phyloP scores from a whole-genome alignment of 495 filamentous ascomycete genomes.

The Aspergillus conjunctus region DNA sequence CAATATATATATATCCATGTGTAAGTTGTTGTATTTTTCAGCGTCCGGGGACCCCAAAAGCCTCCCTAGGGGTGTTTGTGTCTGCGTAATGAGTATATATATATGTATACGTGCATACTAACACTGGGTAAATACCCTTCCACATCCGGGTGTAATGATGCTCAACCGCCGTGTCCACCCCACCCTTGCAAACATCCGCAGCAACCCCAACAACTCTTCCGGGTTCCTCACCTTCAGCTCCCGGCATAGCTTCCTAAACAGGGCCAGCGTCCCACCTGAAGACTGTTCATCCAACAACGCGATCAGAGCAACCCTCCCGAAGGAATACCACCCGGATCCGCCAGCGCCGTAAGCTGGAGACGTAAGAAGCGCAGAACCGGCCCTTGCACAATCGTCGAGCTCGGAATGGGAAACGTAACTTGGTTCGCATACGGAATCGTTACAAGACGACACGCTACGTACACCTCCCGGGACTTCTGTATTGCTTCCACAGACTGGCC shows the following conservation, averaged over 20 bases:
- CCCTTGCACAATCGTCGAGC: background rate
- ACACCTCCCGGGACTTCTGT: background rate
- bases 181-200: background rate
- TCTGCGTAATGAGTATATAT: no score
- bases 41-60: no score
- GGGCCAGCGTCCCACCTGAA: background rate
- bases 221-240: background rate
- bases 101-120: no score
- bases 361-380: background rate
- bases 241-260: background rate
- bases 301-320: background rate
- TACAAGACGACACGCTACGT: background rate
- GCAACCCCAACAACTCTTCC: background rate
- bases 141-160: background rate
- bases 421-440: slow-evolving; percentile 2
- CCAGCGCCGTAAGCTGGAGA: background rate
- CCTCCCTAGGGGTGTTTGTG: no score
- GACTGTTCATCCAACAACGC: background rate
- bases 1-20: no score
- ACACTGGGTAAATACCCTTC: background rate
- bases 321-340: no score
- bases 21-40: no score
- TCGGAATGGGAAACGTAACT: slow-evolving; percentile 11
- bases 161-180: background rate
- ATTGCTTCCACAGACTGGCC: background rate